These are phyloP conservation scores for Pseudophaeomoniella oleicola DNA, from an alignment of 2,329 filamentous ascomycete genomes.

Conservation along the genomic window DNA sequence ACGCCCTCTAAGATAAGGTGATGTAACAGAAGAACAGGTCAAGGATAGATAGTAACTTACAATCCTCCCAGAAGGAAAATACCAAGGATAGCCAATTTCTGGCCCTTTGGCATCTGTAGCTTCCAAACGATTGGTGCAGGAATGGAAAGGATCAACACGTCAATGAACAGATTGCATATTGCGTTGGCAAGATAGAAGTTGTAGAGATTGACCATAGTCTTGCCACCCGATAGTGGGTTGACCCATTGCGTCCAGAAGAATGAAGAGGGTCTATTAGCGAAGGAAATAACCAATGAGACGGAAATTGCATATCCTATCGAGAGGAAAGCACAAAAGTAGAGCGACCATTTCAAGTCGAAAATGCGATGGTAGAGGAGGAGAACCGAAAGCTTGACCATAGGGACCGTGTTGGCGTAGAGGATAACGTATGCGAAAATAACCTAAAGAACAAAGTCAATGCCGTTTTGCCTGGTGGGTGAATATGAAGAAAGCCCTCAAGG, in stretches of 20 bases:
- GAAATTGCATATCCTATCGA: not conserved
- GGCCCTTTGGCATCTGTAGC: not conserved
- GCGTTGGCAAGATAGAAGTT: not conserved
- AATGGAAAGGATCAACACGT: not conserved
- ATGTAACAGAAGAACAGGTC: too few species aligned
- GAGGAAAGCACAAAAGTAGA: not conserved
- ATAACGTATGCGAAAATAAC: too few species aligned
- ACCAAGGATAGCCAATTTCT: not conserved
- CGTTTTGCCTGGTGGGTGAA: too few species aligned
- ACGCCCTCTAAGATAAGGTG: too few species aligned
- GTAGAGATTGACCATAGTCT: not conserved
- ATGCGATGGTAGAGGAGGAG: not conserved
- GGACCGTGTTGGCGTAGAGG: too few species aligned
- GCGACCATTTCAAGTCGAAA: not conserved
- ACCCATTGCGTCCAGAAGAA: not conserved
- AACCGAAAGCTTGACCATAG: not conserved
- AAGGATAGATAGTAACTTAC: too few species aligned
- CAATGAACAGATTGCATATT: not conserved
- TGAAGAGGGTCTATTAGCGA: not conserved
- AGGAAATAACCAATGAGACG: not conserved
- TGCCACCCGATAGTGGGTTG: not conserved
- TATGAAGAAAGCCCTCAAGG: too few species aligned
- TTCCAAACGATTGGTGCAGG: constrained; percentile 1
- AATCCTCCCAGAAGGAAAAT: not conserved
- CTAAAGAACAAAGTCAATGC: too few species aligned